Evolutionary conservation across 306 rosid genomes (phyloP), one percentile per base, ranked within the genome.

Genomic region (Cucurbita argyrosperma): DNA sequence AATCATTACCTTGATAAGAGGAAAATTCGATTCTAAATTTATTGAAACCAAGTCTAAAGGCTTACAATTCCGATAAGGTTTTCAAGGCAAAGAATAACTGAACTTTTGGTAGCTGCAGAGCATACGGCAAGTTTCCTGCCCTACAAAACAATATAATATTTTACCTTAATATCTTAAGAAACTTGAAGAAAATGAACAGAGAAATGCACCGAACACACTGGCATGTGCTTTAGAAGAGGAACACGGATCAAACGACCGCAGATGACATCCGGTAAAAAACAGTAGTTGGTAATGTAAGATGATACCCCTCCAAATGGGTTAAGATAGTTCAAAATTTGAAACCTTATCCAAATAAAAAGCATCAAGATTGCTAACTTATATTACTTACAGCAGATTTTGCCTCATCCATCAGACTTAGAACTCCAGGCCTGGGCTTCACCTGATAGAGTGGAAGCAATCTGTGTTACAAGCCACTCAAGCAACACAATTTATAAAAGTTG

Each of bases 91-190:
- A 94, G 82, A 66, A 94, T 80, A 68, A 94, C 98, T 59, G 98
- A 94, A 78, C 97, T 94, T 80, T 90, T 94, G 77, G 98, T 94
- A 9, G 98, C 98, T 57, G 98, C 98, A 60, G 98, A 94, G 79
- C 98, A 94, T 82, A 94, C 96, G 37, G 95, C 96, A 35, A 94
- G 88, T 78, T 81, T 84, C 81, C 79, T 90, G 39, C 98, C 97
- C 98, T 94, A 70, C 71, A 80, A 77, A 83, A 54, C 53, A 74
- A 65, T 56, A 14, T 7, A 37, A 58, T n/a, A 72, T 37, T 52
- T 58, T 19, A 62, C 49, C 51, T 19, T 51, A 58, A 61, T 51
- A 69, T 55, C 50, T 42, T 43, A 72, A 43, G 74, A 64, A 52
- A 43, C 21, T 11, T 75, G 79, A 60, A 76, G 70, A 64, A 77